These are phyloP conservation scores for Amesomyces nigricolor DNA, from an alignment of 2,329 filamentous ascomycete species.

Conservation along the genomic window DNA sequence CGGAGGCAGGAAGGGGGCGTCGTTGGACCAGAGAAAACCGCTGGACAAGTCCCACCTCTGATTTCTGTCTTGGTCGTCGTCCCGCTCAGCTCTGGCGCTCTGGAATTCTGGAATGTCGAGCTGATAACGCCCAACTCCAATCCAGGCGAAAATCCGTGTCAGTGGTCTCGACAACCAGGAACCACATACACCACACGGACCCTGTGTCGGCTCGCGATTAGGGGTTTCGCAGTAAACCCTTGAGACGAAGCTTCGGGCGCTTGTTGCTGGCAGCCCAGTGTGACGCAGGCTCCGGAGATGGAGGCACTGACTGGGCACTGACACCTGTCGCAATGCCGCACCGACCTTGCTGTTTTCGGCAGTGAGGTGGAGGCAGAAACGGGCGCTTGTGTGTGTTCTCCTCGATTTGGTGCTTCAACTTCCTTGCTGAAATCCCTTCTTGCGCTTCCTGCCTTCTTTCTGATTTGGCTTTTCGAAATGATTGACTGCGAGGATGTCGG, in stretches of 20 bases:
- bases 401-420: no score
- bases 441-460: neutral
- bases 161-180: no score
- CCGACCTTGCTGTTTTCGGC: slow-evolving; percentile 22
- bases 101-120: no score
- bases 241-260: slow-evolving; percentile 8
- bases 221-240: slow-evolving; percentile 7
- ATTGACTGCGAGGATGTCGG: neutral
- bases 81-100: no score
- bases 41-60: neutral
- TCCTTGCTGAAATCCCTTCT: neutral
- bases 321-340: slow-evolving; percentile 14
- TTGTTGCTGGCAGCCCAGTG: slow-evolving; percentile 19
- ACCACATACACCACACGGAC: no score
- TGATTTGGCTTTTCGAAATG: neutral
- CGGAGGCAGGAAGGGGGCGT: slow-evolving; percentile 9
- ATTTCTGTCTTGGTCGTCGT: neutral
- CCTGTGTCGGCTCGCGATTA: slow-evolving; percentile 10
- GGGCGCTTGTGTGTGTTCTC: neutral
- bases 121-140: no score
- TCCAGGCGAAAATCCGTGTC: no score
- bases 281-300: neutral
- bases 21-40: neutral
- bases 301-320: slow-evolving; percentile 4
- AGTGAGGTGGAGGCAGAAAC: slow-evolving; percentile 8